A percentile compares a stretch with the other conserved stretches of the same genome.
Evolutionary conservation across 2,329 filamentous ascomycete species (phyloP).

Genomic region (Curvularia sp.): DNA sequence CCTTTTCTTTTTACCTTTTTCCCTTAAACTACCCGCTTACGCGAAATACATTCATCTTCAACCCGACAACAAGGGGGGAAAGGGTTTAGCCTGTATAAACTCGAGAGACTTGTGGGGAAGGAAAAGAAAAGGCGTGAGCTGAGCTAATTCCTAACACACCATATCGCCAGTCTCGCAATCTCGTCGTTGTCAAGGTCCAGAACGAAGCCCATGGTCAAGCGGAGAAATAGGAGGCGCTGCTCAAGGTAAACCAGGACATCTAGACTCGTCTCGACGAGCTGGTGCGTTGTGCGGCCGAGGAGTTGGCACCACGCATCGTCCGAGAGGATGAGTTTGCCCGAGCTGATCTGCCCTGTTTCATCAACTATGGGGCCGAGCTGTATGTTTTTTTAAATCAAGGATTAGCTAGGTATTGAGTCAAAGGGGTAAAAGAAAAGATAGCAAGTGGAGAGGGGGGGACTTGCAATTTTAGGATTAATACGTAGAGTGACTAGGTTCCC

Average conservation of each 20-base stretch:
- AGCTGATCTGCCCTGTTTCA: slow-evolving; percentile 63
- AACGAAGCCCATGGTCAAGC: slow-evolving; percentile 64
- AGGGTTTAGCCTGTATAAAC: no score
- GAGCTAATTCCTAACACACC: slow-evolving; percentile 41
- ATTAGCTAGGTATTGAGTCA: neutral
- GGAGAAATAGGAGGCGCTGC: slow-evolving; percentile 59
- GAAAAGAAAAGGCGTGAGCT: no score
- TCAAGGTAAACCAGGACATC: slow-evolving; percentile 60
- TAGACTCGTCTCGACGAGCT: slow-evolving; percentile 52
- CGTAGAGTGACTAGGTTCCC: slow-evolving; percentile 46
- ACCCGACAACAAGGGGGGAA: no score
- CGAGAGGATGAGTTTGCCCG: slow-evolving; percentile 63
- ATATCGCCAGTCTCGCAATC: slow-evolving; percentile 43
- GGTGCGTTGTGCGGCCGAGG: slow-evolving; percentile 54
- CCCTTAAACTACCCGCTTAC: neutral
- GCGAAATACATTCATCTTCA: neutral
- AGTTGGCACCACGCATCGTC: slow-evolving; percentile 61
- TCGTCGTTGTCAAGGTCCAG: slow-evolving; percentile 54
- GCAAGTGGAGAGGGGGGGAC: slow-evolving; percentile 14
- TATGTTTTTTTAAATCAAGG: neutral
- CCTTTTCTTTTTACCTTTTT: neutral
- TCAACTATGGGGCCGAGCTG: slow-evolving; percentile 57
- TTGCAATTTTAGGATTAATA: slow-evolving; percentile 54
- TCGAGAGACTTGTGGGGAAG: neutral
- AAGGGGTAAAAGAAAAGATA: neutral